Base-by-base conservation (phyloP, 805 yeast genomes). In the Wickerhamiella slavikovae region DNA sequence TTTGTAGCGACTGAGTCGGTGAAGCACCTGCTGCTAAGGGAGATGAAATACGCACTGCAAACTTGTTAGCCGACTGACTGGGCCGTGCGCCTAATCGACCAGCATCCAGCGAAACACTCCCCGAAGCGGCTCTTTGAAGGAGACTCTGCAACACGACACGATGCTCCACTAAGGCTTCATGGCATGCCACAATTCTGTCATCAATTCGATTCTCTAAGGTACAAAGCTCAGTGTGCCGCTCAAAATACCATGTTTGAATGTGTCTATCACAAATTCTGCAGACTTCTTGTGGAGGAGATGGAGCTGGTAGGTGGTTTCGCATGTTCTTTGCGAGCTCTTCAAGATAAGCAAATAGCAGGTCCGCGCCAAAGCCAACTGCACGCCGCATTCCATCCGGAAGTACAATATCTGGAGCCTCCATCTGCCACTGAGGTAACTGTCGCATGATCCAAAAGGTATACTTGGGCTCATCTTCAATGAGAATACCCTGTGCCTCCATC, bases 191-290 rank as follows among this genome's bases (percentile, higher is more conserved):
- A 7, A 85, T 68, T 20, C 71, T 71, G 39, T 80, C 82, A 43
- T 72, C 82, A 8, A 76, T 66, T 42, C 71, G 65, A 51, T 82
- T 93, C 48, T 83, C 95, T 21, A 78, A 65, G 17, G 77, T 58
- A 43, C 99, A 89, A 27, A 77, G 55, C 44, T 82, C 89, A 1
- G 85, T 73, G 51, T 89, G 99, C 29, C 72, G 64, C 42, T 85
- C 98, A 23, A 89, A 58, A 75, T 92, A 89, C 98, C 98, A 89
- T 3, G 82, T 76, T 3, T 93, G 94, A n/a, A 82, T 71, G 28
- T 65, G 65, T 18, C 71, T 69, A 45, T 89, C 99, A 52, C 99
- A 89, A 17, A 89, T 82, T 28, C 94, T 64, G 49, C 99, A 89
- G 19, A 89, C 55, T 22, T 77, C 80, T 33, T 70, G 62, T 15